A percentile compares a stretch with the other conserved stretches of the same genome.
These are phyloP conservation scores for Russula vinacea DNA, from an alignment of 768 basidiomycete genomes.

Conservation along the genomic window DNA sequence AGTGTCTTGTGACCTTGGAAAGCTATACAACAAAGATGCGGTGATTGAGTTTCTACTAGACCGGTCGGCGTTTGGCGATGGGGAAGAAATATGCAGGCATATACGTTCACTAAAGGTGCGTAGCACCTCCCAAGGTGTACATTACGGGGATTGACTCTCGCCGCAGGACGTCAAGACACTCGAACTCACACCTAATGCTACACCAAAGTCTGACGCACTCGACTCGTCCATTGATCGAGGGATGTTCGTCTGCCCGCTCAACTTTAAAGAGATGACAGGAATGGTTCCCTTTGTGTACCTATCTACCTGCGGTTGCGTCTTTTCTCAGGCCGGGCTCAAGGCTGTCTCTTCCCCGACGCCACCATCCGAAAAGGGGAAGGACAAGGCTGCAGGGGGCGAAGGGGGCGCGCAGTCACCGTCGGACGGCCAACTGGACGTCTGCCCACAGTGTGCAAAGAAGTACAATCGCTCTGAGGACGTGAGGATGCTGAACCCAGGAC, in stretches of 20 bases:
- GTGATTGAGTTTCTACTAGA: constrained; percentile 88
- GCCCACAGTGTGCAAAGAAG: constrained; percentile 74
- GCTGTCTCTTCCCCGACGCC: constrained; percentile 50
- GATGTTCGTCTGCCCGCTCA: constrained; percentile 87
- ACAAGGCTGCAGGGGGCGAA: constrained; percentile 30
- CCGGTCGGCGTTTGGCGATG: constrained; percentile 81
- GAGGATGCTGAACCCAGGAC: constrained; percentile 62
- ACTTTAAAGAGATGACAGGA: constrained; percentile 94
- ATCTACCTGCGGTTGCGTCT: constrained; percentile 83
- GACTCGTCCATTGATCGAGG: constrained; percentile 49
- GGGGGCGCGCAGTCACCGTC: neutral
- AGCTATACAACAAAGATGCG: constrained; percentile 95
- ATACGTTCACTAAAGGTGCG: constrained; percentile 85
- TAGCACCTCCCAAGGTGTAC: constrained; percentile 2
- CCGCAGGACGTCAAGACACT: constrained; percentile 81
- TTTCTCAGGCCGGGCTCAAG: constrained; percentile 79
- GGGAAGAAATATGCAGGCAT: constrained; percentile 88
- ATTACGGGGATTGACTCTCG: neutral
- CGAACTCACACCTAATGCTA: constrained; percentile 71
- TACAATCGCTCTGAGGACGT: constrained; percentile 58
- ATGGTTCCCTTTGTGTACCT: constrained; percentile 84
- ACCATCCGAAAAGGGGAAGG: constrained; percentile 33
- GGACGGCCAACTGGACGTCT: constrained; percentile 50
- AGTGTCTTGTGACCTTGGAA: constrained; percentile 88
- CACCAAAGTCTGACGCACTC: constrained; percentile 39